A percentile compares a stretch with the other conserved stretches of the same genome.
phyloP scores from a whole-genome alignment of 192 early-diverging fungal species.

The Polychytrium aggregatum region DNA sequence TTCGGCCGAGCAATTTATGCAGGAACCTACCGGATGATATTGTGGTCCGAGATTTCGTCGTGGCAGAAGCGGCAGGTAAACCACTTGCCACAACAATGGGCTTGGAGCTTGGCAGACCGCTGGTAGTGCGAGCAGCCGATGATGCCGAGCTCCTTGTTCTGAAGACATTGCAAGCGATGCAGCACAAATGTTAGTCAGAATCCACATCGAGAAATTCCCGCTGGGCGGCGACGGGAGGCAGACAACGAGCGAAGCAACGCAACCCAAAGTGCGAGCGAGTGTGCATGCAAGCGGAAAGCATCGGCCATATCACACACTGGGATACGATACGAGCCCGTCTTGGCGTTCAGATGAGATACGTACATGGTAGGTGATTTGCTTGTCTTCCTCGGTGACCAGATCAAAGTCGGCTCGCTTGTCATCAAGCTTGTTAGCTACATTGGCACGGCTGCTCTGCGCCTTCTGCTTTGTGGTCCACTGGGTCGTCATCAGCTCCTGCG shows the following conservation, averaged over 20 bases:
- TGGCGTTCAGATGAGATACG: neutral
- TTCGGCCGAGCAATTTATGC: neutral
- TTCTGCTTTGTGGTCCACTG: slow-evolving; percentile 29
- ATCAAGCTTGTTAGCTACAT: slow-evolving; percentile 20
- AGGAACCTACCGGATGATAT: slow-evolving; percentile 50
- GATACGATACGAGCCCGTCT: neutral
- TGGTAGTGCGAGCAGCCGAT: slow-evolving; percentile 76
- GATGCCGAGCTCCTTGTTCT: slow-evolving; percentile 38
- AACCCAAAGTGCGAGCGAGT: too few relatives aligned
- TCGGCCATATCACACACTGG: neutral
- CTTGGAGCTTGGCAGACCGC: slow-evolving; percentile 58
- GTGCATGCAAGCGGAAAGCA: too few relatives aligned
- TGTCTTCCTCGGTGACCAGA: slow-evolving; percentile 32
- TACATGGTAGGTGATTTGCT: slow-evolving; percentile 34
- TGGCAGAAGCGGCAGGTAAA: slow-evolving; percentile 68
- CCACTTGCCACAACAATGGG: slow-evolving; percentile 66
- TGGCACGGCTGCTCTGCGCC: slow-evolving; percentile 8
- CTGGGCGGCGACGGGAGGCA: neutral
- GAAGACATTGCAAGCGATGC: neutral
- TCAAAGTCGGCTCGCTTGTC: slow-evolving; percentile 19
- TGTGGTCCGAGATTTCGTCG: slow-evolving; percentile 53
- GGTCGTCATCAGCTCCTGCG: slow-evolving; percentile 44
- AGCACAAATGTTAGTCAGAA: neutral
- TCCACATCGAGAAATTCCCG: neutral
- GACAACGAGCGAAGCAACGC: neutral